Percentiles rank a stretch among this genome's conserved stretches.
These are phyloP conservation scores for Citrus medica DNA, from an alignment of 345 rosid species.

Conservation along the genomic window DNA sequence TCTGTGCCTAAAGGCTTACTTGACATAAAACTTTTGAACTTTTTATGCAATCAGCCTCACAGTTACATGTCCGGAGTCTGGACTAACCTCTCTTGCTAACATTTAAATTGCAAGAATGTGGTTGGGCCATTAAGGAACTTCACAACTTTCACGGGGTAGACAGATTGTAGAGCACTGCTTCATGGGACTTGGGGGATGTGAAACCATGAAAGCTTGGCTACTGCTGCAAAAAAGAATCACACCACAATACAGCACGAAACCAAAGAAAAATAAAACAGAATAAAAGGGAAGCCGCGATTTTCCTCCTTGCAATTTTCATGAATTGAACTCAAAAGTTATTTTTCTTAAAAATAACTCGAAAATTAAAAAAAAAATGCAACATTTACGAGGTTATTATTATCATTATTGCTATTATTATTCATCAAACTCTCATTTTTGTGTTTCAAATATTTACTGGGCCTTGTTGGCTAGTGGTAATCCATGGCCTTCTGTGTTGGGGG, in stretches of 20 bases:
- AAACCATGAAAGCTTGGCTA: neutral
- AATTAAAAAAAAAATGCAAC: no score
- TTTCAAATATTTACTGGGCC: no score
- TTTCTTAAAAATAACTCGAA: neutral
- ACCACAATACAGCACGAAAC: neutral
- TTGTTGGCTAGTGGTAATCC: no score
- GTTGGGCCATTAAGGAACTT: neutral
- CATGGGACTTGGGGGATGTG: neutral
- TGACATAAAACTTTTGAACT: neutral
- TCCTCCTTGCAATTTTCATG: neutral
- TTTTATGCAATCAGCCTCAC: neutral
- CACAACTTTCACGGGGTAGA: neutral
- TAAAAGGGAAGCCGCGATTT: neutral
- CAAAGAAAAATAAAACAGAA: neutral
- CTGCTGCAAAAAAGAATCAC: no score
- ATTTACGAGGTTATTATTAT: no score
- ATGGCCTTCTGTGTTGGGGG: no score
- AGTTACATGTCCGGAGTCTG: neutral
- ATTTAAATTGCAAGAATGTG: neutral
- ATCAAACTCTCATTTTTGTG: no score
- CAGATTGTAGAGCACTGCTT: no score
- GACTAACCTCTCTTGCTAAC: neutral
- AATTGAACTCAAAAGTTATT: no score
- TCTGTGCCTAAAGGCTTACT: no score
- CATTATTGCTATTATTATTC: no score